A percentile compares a stretch with the other conserved stretches of the same genome.
Conservation (phyloP, 1,139 yeast species). For the Wickerhamiella infanticola region DNA sequence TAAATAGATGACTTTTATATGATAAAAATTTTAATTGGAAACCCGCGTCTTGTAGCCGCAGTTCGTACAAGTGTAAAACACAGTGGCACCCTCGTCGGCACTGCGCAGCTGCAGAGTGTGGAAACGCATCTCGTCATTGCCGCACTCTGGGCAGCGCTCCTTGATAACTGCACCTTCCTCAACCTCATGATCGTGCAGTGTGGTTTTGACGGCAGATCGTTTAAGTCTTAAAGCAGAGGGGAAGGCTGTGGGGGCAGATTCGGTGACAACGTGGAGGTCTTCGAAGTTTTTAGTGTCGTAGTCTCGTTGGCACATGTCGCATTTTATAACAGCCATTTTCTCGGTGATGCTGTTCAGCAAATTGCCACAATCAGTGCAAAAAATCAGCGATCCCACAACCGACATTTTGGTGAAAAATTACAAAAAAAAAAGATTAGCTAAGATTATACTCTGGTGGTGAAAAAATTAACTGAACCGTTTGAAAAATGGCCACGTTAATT, state of each 20-base stretch:
- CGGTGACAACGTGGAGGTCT: constrained; percentile 71
- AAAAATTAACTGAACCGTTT: neutral
- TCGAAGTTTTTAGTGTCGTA: constrained; percentile 43
- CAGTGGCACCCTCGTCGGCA: constrained; percentile 83
- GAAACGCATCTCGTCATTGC: constrained; percentile 94
- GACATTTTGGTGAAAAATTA: constrained; percentile 42
- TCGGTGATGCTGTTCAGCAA: constrained; percentile 56
- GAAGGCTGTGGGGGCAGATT: constrained; percentile 79
- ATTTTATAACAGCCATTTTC: constrained; percentile 24
- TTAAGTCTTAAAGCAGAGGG: constrained; percentile 72
- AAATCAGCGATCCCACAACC: constrained; percentile 85
- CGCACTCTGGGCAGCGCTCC: constrained; percentile 96
- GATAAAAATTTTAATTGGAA: constrained; percentile 42
- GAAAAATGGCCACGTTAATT: constrained; percentile 69
- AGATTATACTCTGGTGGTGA: neutral
- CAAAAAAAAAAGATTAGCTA: neutral
- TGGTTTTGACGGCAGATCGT: constrained; percentile 79
- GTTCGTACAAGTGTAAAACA: constrained; percentile 78
- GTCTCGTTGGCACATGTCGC: constrained; percentile 50
- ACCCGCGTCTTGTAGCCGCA: constrained; percentile 83
- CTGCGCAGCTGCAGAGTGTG: constrained; percentile 92
- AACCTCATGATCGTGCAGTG: constrained; percentile 57
- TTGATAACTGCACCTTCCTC: constrained; percentile 93
- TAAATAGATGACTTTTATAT: constrained; percentile 19
- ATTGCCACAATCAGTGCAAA: constrained; percentile 89